Evolutionary conservation across 176 grass and related monocot genomes (phyloP).

Genomic region (Oropetium thomaeum): DNA sequence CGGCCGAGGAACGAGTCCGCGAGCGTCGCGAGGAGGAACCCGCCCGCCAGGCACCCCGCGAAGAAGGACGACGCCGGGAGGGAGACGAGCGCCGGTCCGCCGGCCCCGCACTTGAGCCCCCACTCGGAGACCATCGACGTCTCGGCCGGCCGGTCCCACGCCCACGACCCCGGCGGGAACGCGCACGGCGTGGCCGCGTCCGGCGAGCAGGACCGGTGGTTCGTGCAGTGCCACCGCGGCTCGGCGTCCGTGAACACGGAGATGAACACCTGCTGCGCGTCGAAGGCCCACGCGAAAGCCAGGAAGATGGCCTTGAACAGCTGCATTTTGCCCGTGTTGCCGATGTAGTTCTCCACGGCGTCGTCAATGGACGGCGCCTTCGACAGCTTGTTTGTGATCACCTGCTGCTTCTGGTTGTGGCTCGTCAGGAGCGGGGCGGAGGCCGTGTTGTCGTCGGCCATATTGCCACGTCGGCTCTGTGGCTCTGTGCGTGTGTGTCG

Average conservation of each 20-base stretch:
- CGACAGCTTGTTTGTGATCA: background rate
- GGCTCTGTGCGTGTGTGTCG: background rate
- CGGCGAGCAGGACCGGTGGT: conserved; percentile 28
- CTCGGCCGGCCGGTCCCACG: conserved; percentile 51
- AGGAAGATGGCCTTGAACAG: conserved; percentile 59
- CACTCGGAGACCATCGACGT: conserved; percentile 71
- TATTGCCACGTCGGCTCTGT: background rate
- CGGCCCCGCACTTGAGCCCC: conserved; percentile 64
- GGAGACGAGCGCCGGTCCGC: conserved; percentile 55
- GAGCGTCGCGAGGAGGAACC: conserved; percentile 69
- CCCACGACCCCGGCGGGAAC: conserved; percentile 51
- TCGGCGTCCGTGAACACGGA: conserved; percentile 85
- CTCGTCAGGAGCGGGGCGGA: conserved; percentile 43
- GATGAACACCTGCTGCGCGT: conserved; percentile 96
- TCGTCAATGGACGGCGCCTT: conserved; percentile 54
- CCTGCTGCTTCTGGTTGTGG: conserved; percentile 4
- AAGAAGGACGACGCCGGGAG: conserved; percentile 85
- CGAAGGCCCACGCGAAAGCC: conserved; percentile 80
- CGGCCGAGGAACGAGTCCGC: conserved; percentile 79
- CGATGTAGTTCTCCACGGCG: conserved; percentile 71
- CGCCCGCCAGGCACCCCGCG: conserved; percentile 70
- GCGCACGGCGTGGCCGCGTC: conserved; percentile 41
- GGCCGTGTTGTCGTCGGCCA: conserved; percentile 39
- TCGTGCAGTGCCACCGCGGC: conserved; percentile 67
- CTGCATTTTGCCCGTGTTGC: conserved; percentile 37